Evolutionary conservation across 2,329 filamentous ascomycete species (phyloP).

Genomic region (Penicillium verrucosum): DNA sequence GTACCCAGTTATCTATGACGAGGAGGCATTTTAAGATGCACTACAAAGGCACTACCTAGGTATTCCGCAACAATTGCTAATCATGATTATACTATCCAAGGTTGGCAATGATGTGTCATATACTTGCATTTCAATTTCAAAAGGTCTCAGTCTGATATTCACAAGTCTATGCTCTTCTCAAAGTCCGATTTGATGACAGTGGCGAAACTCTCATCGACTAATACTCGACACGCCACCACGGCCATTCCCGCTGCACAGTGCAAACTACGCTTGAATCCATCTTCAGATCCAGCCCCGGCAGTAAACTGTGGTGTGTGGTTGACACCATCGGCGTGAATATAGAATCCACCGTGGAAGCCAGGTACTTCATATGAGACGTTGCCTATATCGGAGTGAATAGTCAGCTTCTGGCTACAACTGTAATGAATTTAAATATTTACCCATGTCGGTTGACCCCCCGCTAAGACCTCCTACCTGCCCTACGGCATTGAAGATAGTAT

Average conservation of each 20-base stretch:
- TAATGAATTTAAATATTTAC: constrained; percentile 8
- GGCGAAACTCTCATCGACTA: constrained; percentile 14
- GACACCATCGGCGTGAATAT: constrained; percentile 14
- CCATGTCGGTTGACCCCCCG: constrained; percentile 31
- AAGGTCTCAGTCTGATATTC: background rate
- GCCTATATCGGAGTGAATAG: background rate
- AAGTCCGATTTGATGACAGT: constrained; percentile 10
- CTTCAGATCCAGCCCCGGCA: constrained; percentile 13
- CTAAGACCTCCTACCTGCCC: constrained; percentile 17
- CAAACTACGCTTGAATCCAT: constrained; percentile 12
- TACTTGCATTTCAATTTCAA: background rate
- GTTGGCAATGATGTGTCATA: background rate
- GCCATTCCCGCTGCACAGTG: constrained; percentile 20
- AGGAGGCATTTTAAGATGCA: background rate
- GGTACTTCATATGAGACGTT: constrained; percentile 20
- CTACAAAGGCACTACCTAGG: background rate
- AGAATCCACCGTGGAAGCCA: constrained; percentile 21
- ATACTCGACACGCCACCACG: constrained; percentile 14
- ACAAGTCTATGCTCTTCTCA: background rate
- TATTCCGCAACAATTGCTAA: background rate
- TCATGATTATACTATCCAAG: background rate
- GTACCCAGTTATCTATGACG: too few relatives aligned
- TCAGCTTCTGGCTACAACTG: background rate
- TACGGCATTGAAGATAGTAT: constrained; percentile 20
- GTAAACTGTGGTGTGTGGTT: constrained; percentile 20